A percentile compares a stretch with the other conserved stretches of the same genome.
These are phyloP conservation scores for Colletotrichum siamense DNA, from an alignment of 2,329 filamentous ascomycete genomes.

Conservation along the genomic window DNA sequence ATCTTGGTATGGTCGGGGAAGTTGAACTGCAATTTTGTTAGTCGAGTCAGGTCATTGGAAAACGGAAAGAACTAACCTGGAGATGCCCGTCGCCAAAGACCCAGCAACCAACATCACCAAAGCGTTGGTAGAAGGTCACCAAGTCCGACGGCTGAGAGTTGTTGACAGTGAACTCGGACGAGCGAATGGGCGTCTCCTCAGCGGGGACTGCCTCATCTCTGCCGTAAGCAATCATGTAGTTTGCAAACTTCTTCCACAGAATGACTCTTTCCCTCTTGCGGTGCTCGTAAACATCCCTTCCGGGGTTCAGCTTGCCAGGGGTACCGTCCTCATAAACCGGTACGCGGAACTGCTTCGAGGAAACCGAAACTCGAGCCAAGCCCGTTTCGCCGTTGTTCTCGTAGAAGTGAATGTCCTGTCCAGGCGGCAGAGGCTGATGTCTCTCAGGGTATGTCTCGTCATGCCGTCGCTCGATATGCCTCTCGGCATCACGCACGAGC, in stretches of 20 bases:
- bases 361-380: conserved; percentile 66
- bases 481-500: conserved; percentile 73
- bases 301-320: conserved; percentile 64
- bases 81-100: conserved; percentile 81
- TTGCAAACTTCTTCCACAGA: conserved; percentile 76
- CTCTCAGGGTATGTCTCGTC: conserved; percentile 62
- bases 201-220: conserved; percentile 66
- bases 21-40: conserved; percentile 67
- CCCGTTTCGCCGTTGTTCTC: conserved; percentile 73
- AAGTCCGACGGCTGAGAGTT: conserved; percentile 55
- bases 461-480: conserved; percentile 68
- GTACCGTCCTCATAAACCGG: conserved; percentile 62
- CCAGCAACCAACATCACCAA: conserved; percentile 83
- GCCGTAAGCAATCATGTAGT: conserved; percentile 77
- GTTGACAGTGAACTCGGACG: conserved; percentile 27
- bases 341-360: conserved; percentile 66
- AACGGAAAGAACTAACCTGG: conserved; percentile 55
- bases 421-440: conserved; percentile 69
- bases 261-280: conserved; percentile 70
- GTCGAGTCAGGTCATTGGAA: neutral
- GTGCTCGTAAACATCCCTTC: conserved; percentile 69
- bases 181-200: conserved; percentile 50
- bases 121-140: conserved; percentile 82
- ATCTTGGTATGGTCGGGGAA: conserved; percentile 90
- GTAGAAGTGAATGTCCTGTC: conserved; percentile 72